Base-by-base conservation (phyloP, 1,139 yeast genomes). In the Meyerozyma guilliermondii region DNA sequence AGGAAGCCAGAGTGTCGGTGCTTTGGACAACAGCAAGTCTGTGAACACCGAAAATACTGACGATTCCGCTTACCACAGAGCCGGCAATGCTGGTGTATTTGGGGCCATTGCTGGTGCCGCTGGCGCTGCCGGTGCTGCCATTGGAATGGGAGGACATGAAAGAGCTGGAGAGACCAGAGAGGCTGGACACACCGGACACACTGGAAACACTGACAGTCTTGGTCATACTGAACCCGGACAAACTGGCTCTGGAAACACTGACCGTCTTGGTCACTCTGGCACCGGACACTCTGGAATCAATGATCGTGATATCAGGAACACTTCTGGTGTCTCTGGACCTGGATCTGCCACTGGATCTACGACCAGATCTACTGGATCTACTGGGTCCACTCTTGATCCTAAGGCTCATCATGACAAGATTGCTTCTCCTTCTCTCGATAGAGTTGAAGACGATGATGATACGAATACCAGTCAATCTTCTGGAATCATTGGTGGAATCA, bases 401-500 rank as follows among this genome's bases (percentile, higher is more conserved):
- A 16, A 13, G 33, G 13, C 28, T 10, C 14, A 13, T 6, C 14
- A 27, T 10, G 10, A 23, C 9, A 16, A 29, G 16, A 26, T 37
- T 16, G 27, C 36, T 16, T 41, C 40, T 9, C 43, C 42, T 9
- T 34, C 37, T 24, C 41, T 37, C 16, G 40, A 29, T 13, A 41
- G 38, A 34, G 37, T 27, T 11, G 46, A 40, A 10, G 42, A 24
- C 26, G 42, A 33, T 5, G 38, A 20, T 22, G 28, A 22, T 7
- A 39, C 31, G 18, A 26, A 16, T 4, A 30, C 40, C 8, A 17
- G 24, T n/a, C 17, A 43, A 7, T 42, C 39, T 36, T 46, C 53
- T 18, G 53, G 56, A 4, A 30, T 48, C 26, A 28, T 51, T 22
- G 54, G 50, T 7, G 50, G 55, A 22, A 51, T 46, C 3, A 41